These are phyloP conservation scores for Dryadomyces quercivorus DNA, from an alignment of 2,329 filamentous ascomycete genomes.

Conservation along the genomic window DNA sequence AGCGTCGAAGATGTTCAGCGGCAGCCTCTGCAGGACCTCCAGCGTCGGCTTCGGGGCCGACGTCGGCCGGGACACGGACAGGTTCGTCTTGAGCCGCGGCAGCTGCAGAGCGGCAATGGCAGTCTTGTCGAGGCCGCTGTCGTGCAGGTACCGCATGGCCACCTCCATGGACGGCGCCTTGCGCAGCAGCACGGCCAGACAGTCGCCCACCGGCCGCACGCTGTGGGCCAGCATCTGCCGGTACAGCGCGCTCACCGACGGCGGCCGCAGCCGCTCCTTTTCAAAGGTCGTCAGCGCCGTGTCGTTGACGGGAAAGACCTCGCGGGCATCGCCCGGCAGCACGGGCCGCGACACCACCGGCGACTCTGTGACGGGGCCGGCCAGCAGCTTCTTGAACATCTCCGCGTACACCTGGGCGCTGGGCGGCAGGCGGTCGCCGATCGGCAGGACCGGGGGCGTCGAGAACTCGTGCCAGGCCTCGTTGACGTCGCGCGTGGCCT, in stretches of 20 bases:
- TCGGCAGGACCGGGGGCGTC: slow-evolving; percentile 18
- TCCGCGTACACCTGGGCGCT: slow-evolving; percentile 38
- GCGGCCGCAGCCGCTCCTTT: slow-evolving; percentile 47
- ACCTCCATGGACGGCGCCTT: slow-evolving; percentile 34
- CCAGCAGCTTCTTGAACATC: slow-evolving; percentile 47
- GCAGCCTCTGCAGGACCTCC: slow-evolving; percentile 14
- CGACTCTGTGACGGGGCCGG: slow-evolving; percentile 15
- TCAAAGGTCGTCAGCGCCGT: slow-evolving; percentile 53
- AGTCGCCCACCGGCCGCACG: slow-evolving; percentile 34
- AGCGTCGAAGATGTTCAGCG: slow-evolving; percentile 29
- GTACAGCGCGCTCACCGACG: slow-evolving; percentile 46
- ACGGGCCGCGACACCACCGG: slow-evolving; percentile 9
- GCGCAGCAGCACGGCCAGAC: slow-evolving; percentile 42
- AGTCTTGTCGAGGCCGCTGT: slow-evolving; percentile 23
- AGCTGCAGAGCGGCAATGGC: slow-evolving; percentile 6
- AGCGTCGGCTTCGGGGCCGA: slow-evolving; percentile 5
- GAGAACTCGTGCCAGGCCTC: slow-evolving; percentile 47
- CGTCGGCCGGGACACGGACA: not conserved
- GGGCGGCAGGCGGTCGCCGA: slow-evolving; percentile 19
- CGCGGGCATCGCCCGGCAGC: slow-evolving; percentile 48
- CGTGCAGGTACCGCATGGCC: slow-evolving; percentile 36
- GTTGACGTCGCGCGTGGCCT: slow-evolving; percentile 45
- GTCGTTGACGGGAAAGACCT: slow-evolving; percentile 41
- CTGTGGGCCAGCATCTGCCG: slow-evolving; percentile 39
- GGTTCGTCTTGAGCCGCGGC: not conserved